Conservation (phyloP, 1,139 yeast genomes). For the Taphrina confusa region DNA sequence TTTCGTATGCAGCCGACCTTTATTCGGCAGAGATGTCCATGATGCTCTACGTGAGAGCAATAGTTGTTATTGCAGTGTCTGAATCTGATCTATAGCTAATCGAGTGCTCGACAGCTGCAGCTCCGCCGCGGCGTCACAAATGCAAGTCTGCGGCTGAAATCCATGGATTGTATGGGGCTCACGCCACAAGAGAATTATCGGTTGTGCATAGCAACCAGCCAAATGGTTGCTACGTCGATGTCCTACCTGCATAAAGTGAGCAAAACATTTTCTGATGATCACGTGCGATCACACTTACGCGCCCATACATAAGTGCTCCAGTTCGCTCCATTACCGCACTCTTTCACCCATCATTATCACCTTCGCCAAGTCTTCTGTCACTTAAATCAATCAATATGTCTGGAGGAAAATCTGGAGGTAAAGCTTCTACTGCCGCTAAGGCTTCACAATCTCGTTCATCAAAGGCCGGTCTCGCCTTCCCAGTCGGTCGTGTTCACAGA, state of each 20-base stretch:
- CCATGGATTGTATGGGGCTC: no score
- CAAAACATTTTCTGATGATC: slow-evolving; percentile 11
- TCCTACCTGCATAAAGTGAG: background rate
- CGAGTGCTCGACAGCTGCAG: no score
- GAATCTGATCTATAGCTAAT: no score
- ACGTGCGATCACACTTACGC: slow-evolving; percentile 16
- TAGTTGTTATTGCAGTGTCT: no score
- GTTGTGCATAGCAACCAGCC: slow-evolving; percentile 12
- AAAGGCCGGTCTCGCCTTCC: slow-evolving; percentile 98
- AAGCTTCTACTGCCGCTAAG: slow-evolving; percentile 87
- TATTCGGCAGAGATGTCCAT: no score
- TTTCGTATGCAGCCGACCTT: no score
- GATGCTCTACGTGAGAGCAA: no score
- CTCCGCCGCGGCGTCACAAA: no score
- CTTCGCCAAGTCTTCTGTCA: background rate
- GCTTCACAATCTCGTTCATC: slow-evolving; percentile 97
- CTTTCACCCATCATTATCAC: slow-evolving; percentile 10
- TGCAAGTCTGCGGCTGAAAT: no score
- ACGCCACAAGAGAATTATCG: no score
- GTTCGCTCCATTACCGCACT: slow-evolving; percentile 9
- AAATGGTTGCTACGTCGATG: slow-evolving; percentile 7
- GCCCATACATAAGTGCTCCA: slow-evolving; percentile 4
- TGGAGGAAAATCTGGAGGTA: slow-evolving; percentile 95
- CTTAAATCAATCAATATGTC: slow-evolving; percentile 45
- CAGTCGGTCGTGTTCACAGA: slow-evolving; percentile 99